Conservation (phyloP, 495 filamentous ascomycete genomes). For the Penicillium ochrochloron region DNA sequence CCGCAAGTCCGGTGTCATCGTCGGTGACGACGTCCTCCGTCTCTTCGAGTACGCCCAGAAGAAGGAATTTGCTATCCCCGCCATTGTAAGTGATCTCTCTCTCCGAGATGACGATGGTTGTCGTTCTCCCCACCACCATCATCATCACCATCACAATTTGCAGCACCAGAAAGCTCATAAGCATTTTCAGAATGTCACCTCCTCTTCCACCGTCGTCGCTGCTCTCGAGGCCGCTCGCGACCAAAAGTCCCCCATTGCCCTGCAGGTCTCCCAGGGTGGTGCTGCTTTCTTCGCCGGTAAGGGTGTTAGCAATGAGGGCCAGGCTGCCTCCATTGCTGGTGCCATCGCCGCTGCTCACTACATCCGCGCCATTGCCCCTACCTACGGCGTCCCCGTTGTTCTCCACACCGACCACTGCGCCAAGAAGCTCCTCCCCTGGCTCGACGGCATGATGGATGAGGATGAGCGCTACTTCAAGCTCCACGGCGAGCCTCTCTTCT, state of each 20-base stretch:
- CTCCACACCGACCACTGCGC: constrained; percentile 94
- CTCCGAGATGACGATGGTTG: background rate
- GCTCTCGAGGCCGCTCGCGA: constrained; percentile 93
- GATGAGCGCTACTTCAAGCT: constrained; percentile 93
- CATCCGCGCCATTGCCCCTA: constrained; percentile 84
- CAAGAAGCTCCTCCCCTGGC: constrained; percentile 92
- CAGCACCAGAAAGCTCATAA: background rate
- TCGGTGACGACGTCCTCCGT: constrained; percentile 77
- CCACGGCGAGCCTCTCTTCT: constrained; percentile 92
- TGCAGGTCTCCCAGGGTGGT: constrained; percentile 92
- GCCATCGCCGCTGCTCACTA: constrained; percentile 89
- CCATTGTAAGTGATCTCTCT: constrained; percentile 63
- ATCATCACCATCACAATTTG: background rate
- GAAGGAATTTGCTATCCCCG: constrained; percentile 86
- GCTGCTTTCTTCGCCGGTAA: constrained; percentile 95
- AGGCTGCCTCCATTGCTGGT: constrained; percentile 86
- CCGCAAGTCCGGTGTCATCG: constrained; percentile 84
- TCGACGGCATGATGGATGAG: constrained; percentile 92
- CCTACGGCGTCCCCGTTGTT: constrained; percentile 89
- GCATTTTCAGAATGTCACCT: constrained; percentile 73
- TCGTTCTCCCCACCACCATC: background rate
- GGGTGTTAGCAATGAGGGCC: constrained; percentile 81
- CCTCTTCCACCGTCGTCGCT: constrained; percentile 85
- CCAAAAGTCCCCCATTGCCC: constrained; percentile 81
- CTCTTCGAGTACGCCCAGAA: constrained; percentile 87